Evolutionary conservation across 2,329 filamentous ascomycete genomes (phyloP), one percentile per base, ranked within the genome.

Genomic region (Venturia pyrina): DNA sequence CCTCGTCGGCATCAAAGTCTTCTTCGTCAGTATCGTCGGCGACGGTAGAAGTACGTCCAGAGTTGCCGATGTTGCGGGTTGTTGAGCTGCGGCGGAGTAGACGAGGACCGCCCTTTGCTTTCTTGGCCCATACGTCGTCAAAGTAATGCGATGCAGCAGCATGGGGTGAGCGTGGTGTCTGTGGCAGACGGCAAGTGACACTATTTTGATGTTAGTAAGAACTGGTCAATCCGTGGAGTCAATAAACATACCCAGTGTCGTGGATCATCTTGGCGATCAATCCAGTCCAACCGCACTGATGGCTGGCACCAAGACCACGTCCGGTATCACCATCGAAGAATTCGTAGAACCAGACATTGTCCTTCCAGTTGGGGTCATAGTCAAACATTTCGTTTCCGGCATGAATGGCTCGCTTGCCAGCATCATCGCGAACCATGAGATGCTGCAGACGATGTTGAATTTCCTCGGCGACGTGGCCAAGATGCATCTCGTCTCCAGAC

Each of bases 251-350:
- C 90, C 93, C 93, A 70, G 93, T 97, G 73, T 98, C 95, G 72
- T 98, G 93, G 67, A 98, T 98, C 86, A 98, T 90, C 78, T 96
- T 93, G 34, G 93, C 93, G 75, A 98, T 92, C 70, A 98, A 78
- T 32, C 93, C 93, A 46, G 93, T 97, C 93, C 95, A 98, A 62
- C 93, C 93, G 73, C 91, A 96, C 77, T 98, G 95, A 77, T 98
- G 95, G 61, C 88, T 93, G 46, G 93, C 91, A 66, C 93, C 93
- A 1, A 98, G 83, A 19, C 95, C 93, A 70, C 92, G 89, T 17
- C 93, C 93, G 63, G 83, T 88, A 75, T 98, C 93, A 48, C 92
- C 93, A 73, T 98, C 93, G 74, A 98, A 98, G 82, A 96, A 98
- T 76, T 98, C 93, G 74, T 96, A 89, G 82, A 96, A 98, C 90